phyloP scores from a whole-genome alignment of 2,329 filamentous ascomycete species.

The Alternaria triticina region DNA sequence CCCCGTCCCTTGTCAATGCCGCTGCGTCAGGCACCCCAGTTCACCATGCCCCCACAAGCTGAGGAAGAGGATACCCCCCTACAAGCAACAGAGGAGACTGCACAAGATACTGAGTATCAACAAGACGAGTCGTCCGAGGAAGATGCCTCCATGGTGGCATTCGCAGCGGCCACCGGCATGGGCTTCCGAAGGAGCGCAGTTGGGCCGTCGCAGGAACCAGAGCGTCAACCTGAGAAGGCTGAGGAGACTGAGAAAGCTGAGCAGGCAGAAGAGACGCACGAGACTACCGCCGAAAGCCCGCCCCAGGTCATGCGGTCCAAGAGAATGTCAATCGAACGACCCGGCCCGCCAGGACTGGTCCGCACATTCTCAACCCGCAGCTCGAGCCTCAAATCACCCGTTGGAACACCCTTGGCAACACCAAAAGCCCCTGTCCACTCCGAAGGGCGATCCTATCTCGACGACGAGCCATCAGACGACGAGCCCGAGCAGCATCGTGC shows the following conservation, averaged over 20 bases:
- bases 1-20: conserved; percentile 43
- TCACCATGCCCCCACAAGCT: conserved; percentile 19
- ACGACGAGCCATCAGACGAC: conserved; percentile 37
- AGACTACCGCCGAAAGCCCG: conserved; percentile 29
- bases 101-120: neutral
- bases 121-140: conserved; percentile 16
- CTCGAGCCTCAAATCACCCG: conserved; percentile 30
- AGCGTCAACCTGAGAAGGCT: conserved; percentile 19
- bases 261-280: conserved; percentile 24
- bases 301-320: conserved; percentile 43
- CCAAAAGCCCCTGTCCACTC: conserved; percentile 16
- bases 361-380: conserved; percentile 45
- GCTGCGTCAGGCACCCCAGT: conserved; percentile 24
- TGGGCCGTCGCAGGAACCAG: conserved; percentile 21
- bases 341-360: conserved; percentile 40
- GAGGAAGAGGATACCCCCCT: neutral
- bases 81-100: neutral
- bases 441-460: conserved; percentile 36
- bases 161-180: conserved; percentile 41
- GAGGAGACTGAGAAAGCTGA: conserved; percentile 25
- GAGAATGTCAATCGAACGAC: conserved; percentile 45
- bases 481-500: conserved; percentile 32
- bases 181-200: conserved; percentile 34
- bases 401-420: conserved; percentile 25
- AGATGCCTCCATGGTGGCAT: conserved; percentile 41